Evolutionary conservation across 371 early-diverging fungal genomes (phyloP), one percentile per base, ranked within the genome.

Genomic region (Mucor velutinosus): DNA sequence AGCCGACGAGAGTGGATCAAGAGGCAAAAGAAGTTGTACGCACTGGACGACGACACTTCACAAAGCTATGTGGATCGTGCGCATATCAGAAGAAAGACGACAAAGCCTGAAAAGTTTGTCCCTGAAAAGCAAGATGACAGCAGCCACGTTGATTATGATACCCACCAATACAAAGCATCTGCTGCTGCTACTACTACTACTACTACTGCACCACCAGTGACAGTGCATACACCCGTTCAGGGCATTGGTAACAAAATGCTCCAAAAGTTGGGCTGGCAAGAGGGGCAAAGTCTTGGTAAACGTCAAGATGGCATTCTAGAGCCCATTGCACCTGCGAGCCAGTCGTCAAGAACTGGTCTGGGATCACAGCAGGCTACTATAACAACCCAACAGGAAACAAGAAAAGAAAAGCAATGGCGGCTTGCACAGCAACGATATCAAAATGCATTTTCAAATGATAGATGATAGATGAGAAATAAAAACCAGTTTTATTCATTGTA

Each of bases 181-280:
- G 19, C 7, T 30, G 6, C 6, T 30, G 6, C 4, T 19, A 17
- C 45, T 7, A 45, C 7, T 30, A 30, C 6, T 7, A 45, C 7
- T 30, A 30, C 6, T 30, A 30, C 4, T 19, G n/a, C 45, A 17
- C 45, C 45, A 6, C 19, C 45, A 45, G 45, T 45, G 4, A 45
- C 45, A 19, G 19, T 45, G 1, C 37, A 67, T 43, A 72, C 72
- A 30, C 64, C 74, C 0, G 75, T 73, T 1, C 3, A 58, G 37
- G 78, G 78, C 23, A 67, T 76, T 14, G 83, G 83, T 0, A 70
- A 72, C 21, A 61, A 67, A 7, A 68, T 83, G 66, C 41, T 83
- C 17, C 73, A 67, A 23, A 78, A 76, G 35, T 66, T 83, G 71
- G 83, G 83, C 4, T 83, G 83, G 83, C 67, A 76, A 62, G 73